Evolutionary conservation across 345 rosid genomes (phyloP), one percentile per base, ranked within the genome.

Genomic region (Isatis tinctoria): DNA sequence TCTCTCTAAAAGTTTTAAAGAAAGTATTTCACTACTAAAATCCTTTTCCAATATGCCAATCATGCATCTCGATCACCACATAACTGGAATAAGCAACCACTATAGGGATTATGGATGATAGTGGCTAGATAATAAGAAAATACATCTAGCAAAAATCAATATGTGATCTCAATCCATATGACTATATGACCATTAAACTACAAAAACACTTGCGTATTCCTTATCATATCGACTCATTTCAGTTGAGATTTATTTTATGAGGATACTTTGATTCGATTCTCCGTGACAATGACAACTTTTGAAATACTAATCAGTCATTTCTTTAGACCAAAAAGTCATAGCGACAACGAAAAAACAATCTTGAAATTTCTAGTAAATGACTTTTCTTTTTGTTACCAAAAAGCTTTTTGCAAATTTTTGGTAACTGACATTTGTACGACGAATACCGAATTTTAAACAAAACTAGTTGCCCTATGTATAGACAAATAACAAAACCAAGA

Each of bases 241-340:
- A 56, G 20, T 35, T 73, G 58, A 45, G 30, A 33, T 41, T 32
- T 53, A 20, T 54, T 44, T 72, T 18, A n/a, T 49, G 52, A 14
- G 16, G 69, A 72, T 51, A 39, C 54, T 62, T 54, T 65, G 44
- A 27, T 66, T 66, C 22, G 44, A 27, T 66, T 66, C 22, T 64
- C 4, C 39, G n/a, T 64, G 64, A 73, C 56, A 43, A 64, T 7
- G 65, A 64, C 57, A 32, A n/a, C 8, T 57, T 65, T 44, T 33
- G 37, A 45, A 33, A 56, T 33, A 73, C 32, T 35, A 8, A 24
- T 45, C 40, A 66, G 67, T 66, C 59, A 17, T 58, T 54, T 47
- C 49, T 26, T 33, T 5, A 59, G 47, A 56, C 52, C 60, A 58
- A 66, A 56, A 74, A 74, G 49, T 57, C 77, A 35, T 56, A 16